Evolutionary conservation across 2,329 filamentous ascomycete species (phyloP).

Genomic region (Parastagonospora nodorum): DNA sequence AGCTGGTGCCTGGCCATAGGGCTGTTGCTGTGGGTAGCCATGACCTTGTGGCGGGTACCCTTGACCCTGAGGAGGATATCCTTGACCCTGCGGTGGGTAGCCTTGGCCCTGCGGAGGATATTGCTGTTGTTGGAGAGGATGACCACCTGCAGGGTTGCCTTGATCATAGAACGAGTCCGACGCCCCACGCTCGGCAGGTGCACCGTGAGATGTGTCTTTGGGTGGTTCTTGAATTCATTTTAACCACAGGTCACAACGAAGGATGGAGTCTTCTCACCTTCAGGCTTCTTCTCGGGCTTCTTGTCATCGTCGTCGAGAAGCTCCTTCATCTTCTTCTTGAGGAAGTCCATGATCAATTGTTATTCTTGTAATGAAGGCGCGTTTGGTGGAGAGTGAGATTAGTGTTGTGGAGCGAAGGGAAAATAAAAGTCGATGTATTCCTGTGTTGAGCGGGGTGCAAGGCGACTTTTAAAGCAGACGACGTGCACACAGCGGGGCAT

Average conservation of each 20-base stretch:
- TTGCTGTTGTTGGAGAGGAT: slow-evolving; percentile 24
- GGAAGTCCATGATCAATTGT: slow-evolving; percentile 48
- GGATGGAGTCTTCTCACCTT: slow-evolving; percentile 8
- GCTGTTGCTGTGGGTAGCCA: slow-evolving; percentile 27
- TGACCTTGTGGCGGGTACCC: slow-evolving; percentile 31
- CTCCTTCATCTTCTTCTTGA: slow-evolving; percentile 54
- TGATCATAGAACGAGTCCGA: slow-evolving; percentile 25
- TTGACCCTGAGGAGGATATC: slow-evolving; percentile 26
- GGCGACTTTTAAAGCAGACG: slow-evolving; percentile 23
- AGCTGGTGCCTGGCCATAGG: slow-evolving; percentile 26
- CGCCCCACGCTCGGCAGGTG: slow-evolving; percentile 23
- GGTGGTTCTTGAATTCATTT: slow-evolving; percentile 3
- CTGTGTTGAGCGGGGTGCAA: slow-evolving; percentile 13
- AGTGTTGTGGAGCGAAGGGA: not conserved
- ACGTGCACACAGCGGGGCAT: slow-evolving; percentile 14
- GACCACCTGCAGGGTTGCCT: slow-evolving; percentile 16
- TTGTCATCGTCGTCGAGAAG: slow-evolving; percentile 48
- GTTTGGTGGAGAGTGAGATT: not conserved
- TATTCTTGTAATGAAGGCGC: not conserved
- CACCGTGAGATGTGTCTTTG: slow-evolving; percentile 12
- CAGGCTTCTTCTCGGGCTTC: slow-evolving; percentile 36
- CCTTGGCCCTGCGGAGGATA: slow-evolving; percentile 22
- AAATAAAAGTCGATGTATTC: slow-evolving; percentile 5
- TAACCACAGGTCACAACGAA: not conserved
- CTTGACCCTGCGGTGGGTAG: slow-evolving; percentile 17